These are phyloP conservation scores for Penicillium turbatum DNA, from an alignment of 495 filamentous ascomycete species.

Conservation along the genomic window DNA sequence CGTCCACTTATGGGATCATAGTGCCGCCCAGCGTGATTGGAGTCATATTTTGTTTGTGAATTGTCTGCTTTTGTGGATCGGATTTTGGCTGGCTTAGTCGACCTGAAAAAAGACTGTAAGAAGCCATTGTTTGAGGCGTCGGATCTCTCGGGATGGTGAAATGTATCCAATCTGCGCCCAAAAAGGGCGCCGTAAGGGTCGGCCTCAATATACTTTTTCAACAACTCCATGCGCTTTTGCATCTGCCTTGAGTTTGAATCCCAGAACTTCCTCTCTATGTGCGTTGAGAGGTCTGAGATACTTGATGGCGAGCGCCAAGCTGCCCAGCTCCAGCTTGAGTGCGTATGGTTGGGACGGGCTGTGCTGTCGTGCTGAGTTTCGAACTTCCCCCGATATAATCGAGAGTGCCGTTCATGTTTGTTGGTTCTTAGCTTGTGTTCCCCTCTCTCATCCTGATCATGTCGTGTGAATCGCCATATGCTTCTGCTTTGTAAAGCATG, in stretches of 20 bases:
- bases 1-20: constrained; percentile 43
- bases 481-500: constrained; percentile 9
- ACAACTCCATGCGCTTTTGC: constrained; percentile 26
- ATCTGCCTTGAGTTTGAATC: constrained; percentile 16
- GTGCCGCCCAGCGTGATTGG: constrained; percentile 10
- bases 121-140: constrained; percentile 24
- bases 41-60: not conserved
- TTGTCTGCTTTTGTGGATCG: not conserved
- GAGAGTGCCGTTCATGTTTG: constrained; percentile 13
- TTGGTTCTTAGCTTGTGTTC: constrained; percentile 14
- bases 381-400: constrained; percentile 12
- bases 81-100: constrained; percentile 6
- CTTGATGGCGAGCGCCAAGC: constrained; percentile 12
- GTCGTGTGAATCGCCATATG: constrained; percentile 14
- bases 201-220: constrained; percentile 34
- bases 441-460: constrained; percentile 11
- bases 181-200: constrained; percentile 45
- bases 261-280: constrained; percentile 16
- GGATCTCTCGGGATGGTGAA: constrained; percentile 9
- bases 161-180: constrained; percentile 32
- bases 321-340: constrained; percentile 8
- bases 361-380: constrained; percentile 9
- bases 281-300: constrained; percentile 11
- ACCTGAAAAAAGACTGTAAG: constrained; percentile 25
- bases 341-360: constrained; percentile 2